phyloP scores from a whole-genome alignment of 306 rosid species.

The Glycine latifolia region DNA sequence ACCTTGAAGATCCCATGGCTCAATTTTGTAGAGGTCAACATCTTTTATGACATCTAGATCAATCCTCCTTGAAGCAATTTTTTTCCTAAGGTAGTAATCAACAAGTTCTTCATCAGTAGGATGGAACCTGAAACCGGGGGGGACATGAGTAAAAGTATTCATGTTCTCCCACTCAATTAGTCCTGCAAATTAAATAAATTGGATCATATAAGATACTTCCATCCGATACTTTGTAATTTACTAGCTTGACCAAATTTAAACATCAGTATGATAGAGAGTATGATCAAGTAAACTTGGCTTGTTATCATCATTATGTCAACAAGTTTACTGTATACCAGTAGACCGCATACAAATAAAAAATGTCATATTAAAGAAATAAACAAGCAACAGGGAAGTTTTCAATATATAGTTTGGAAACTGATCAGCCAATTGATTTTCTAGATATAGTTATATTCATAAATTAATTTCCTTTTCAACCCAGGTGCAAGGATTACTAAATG shows the following conservation, averaged over 20 bases:
- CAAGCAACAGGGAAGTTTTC: background rate
- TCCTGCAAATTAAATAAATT: conserved; percentile 37
- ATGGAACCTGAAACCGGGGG: conserved; percentile 96
- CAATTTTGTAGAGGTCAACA: conserved; percentile 92
- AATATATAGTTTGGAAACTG: background rate
- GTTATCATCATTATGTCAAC: background rate
- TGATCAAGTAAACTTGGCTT: background rate
- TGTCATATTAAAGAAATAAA: background rate
- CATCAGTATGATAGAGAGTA: background rate
- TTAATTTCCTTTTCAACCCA: too few species aligned
- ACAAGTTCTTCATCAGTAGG: conserved; percentile 98
- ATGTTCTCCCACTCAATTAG: conserved; percentile 47
- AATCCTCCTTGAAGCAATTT: conserved; percentile 74
- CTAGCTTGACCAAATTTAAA: background rate
- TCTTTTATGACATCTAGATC: conserved; percentile 93
- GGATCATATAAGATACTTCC: background rate
- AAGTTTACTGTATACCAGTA: background rate
- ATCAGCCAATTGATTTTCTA: too few species aligned
- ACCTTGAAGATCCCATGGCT: conserved; percentile 99
- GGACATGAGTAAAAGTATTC: conserved; percentile 74
- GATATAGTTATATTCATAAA: too few species aligned
- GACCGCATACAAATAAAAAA: background rate
- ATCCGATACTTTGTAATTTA: background rate
- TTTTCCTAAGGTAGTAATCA: conserved; percentile 89
- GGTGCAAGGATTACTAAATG: too few species aligned